Base-by-base conservation (phyloP, 805 yeast genomes). In the Saccharomycopsis vini region DNA sequence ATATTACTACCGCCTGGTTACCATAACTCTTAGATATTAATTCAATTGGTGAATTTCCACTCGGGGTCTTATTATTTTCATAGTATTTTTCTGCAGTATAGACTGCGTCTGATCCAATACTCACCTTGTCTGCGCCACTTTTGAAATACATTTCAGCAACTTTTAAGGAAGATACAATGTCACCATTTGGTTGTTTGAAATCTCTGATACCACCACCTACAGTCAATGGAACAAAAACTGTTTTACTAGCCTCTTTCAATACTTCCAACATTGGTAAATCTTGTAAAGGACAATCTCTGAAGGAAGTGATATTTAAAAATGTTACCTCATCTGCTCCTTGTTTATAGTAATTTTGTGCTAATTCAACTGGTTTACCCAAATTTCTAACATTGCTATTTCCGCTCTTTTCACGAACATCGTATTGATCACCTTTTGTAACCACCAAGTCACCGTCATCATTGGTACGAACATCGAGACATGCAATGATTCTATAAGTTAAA, bases 261-360 rank as follows among this genome's bases (percentile, higher is more conserved):
- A 92, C 96, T 54, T 88, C 89, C 44, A 92, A 68, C 98, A 92
- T 92, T 22, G 99, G 99, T 40, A 90, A 79, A 59, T 92, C 99
- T 49, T 72, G 77, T 38, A 90, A 62, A 2, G 99, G 99, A 26
- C 95, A 87, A 62, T 89, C 86, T 61, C 97, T 75, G 66, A 92
- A 92, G 3, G 97, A 88, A 0, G 98, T 94, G 54, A 92, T 92
- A 59, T 92, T 92, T 53, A 92, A 70, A 55, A 92, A 92, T 0
- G 97, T 90, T 28, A 92, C 79, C 62, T 92, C 99, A 60, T 92
- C 99, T 0, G 98, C 97, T 23, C 99, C 98, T 63, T 92, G 97
- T 31, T 71, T 64, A 57, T 85, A 92, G 59, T 92, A 92, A 55
- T 79, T 79, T 52, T 87, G 81, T 2, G 98, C 98, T 61, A 92